These are phyloP conservation scores for Cynara cardunculus DNA, from an alignment of 129 eudicot genomes.

Conservation along the genomic window DNA sequence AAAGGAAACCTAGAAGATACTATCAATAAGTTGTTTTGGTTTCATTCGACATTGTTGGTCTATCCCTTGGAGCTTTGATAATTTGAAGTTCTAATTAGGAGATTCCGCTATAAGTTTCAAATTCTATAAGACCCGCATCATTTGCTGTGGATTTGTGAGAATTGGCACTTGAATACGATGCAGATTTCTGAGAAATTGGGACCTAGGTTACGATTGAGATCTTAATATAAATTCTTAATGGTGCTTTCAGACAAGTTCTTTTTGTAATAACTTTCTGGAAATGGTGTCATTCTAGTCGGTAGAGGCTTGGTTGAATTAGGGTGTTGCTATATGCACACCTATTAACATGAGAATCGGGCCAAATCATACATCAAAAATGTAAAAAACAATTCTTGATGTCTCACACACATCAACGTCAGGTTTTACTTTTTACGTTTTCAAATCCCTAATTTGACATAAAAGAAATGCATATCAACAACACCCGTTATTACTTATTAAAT, in stretches of 20 bases:
- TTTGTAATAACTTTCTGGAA: not conserved
- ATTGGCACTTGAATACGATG: not conserved
- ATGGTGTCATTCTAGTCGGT: not conserved
- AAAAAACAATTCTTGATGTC: not conserved
- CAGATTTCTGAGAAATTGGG: slow-evolving; percentile 15
- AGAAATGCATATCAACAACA: not conserved
- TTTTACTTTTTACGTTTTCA: not conserved
- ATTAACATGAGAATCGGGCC: not conserved
- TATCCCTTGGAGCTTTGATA: not conserved
- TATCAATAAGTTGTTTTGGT: not conserved
- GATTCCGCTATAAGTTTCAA: not conserved
- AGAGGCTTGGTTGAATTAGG: not conserved
- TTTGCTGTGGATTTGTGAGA: not conserved
- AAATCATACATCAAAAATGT: not conserved
- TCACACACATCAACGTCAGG: not conserved
- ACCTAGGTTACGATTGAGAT: slow-evolving; percentile 7
- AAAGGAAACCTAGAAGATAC: not conserved
- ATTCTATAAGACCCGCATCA: not conserved
- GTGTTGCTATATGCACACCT: not conserved
- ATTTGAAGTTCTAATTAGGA: not conserved
- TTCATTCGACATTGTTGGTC: not conserved
- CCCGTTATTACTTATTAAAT: not conserved
- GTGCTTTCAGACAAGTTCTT: not conserved
- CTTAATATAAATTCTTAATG: not conserved
- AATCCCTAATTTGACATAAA: not conserved